Evolutionary conservation across 2,329 filamentous ascomycete genomes (phyloP), one percentile per base, ranked within the genome.

Genomic region (Pseudocercospora fijiensis): DNA sequence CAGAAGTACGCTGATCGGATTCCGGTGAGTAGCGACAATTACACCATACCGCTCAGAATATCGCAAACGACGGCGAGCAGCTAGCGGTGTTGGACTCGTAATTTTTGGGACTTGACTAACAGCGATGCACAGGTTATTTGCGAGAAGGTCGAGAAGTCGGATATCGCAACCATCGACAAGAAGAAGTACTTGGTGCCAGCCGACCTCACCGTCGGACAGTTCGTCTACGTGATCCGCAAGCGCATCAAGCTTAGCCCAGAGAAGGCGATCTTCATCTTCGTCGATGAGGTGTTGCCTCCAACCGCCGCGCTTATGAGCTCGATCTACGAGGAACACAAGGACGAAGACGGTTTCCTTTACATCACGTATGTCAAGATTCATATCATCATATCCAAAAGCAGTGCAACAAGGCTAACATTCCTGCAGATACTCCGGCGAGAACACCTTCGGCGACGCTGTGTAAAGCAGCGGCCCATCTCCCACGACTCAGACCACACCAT

Each of bases 201-300:
- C 73, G 95, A 99, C 78, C 87, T 99, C 77, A 99, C 95, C 68
- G 95, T 99, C 69, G 95, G 95, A 75, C 95, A 99, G 88, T 97
- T 99, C 78, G 95, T 99, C 83, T 99, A 99, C 81, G 95, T 99
- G 70, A 99, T 99, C 82, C 92, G 95, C 79, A 99, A 99, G 87
- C 90, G 95, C 77, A 99, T 99, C 84, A 99, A 99, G 91, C 87
- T 99, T 72, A 96, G 92, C 61, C 95, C 95, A 30, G 95, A 99
- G 85, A 99, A 99, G 87, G 95, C 95, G 78, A 99, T 99, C 83
- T 99, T 99, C 86, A 98, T 99, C 86, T 99, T 98, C 82, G 95
- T 99, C 76, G 94, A 98, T 78, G 95, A 98, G 82, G 94, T 97
- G 58, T 86, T 99, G 62, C 95, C 95, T 58, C 95, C 95, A 2